A percentile compares a stretch with the other conserved stretches of the same genome.
Conservation (phyloP, 495 filamentous ascomycete species). For the Elasticomyces elasticus region DNA sequence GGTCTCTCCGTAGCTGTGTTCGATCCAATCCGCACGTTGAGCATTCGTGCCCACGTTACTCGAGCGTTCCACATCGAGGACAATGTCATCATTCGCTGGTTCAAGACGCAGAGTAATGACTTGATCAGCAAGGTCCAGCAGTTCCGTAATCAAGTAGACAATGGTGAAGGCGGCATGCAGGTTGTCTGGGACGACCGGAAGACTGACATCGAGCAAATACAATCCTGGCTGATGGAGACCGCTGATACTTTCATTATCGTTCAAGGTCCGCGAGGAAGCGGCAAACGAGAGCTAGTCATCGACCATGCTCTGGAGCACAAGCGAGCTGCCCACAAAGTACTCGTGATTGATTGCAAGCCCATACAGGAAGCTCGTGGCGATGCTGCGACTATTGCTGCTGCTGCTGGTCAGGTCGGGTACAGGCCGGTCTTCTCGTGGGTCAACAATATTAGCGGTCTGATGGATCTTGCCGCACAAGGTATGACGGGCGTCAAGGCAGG, state of each 20-base stretch:
- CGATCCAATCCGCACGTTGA: slow-evolving; percentile 79
- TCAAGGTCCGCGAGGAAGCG: slow-evolving; percentile 83
- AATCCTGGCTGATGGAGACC: slow-evolving; percentile 77
- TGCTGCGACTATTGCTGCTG: slow-evolving; percentile 70
- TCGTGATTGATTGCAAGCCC: slow-evolving; percentile 91
- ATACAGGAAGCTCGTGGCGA: slow-evolving; percentile 89
- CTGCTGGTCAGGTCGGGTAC: slow-evolving; percentile 80
- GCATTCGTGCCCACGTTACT: slow-evolving; percentile 78
- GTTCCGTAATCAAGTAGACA: slow-evolving; percentile 2
- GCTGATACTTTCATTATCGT: slow-evolving; percentile 89
- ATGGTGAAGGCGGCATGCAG: slow-evolving; percentile 53
- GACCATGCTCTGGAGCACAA: slow-evolving; percentile 71
- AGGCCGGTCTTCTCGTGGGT: slow-evolving; percentile 91
- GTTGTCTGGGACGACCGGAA: slow-evolving; percentile 85
- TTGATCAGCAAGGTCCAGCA: slow-evolving; percentile 47
- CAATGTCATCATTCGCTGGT: slow-evolving; percentile 63
- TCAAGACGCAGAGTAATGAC: slow-evolving; percentile 67
- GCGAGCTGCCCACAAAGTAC: slow-evolving; percentile 47
- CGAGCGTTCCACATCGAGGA: slow-evolving; percentile 62
- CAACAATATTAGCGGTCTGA: slow-evolving; percentile 83
- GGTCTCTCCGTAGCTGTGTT: slow-evolving; percentile 84
- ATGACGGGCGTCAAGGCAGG: slow-evolving; percentile 91
- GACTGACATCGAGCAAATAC: slow-evolving; percentile 65
- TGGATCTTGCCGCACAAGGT: slow-evolving; percentile 86
- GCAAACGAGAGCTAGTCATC: slow-evolving; percentile 77